phyloP scores from a whole-genome alignment of 345 rosid genomes.

The Odontarrhena argentea region DNA sequence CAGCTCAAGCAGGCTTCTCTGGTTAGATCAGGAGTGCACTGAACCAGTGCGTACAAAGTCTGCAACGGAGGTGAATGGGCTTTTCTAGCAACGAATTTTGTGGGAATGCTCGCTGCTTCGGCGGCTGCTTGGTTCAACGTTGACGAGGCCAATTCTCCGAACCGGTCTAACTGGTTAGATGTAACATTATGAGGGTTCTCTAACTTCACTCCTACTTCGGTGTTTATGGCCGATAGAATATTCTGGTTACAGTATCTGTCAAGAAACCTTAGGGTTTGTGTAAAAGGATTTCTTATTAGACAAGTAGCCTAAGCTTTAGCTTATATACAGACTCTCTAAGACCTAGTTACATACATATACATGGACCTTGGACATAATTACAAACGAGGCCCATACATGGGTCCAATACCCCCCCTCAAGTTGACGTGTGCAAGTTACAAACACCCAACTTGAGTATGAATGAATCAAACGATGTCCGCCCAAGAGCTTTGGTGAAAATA shows the following conservation, averaged over 20 bases:
- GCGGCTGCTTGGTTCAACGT: slow-evolving; percentile 2
- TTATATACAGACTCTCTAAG: too few relatives aligned
- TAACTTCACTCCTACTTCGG: not conserved
- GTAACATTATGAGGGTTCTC: not conserved
- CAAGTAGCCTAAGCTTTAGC: too few relatives aligned
- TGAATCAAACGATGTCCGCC: too few relatives aligned
- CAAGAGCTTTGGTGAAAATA: too few relatives aligned
- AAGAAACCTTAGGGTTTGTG: too few relatives aligned
- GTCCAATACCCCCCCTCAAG: too few relatives aligned
- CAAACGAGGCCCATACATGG: too few relatives aligned
- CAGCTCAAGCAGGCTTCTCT: slow-evolving; percentile 20
- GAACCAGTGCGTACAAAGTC: slow-evolving; percentile 43
- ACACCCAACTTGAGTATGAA: too few relatives aligned
- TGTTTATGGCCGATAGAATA: slow-evolving; percentile 11
- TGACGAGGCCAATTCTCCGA: slow-evolving; percentile 16
- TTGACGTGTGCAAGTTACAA: too few relatives aligned
- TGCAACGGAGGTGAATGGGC: not conserved
- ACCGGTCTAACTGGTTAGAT: not conserved
- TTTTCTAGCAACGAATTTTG: slow-evolving; percentile 38
- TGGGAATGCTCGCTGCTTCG: not conserved
- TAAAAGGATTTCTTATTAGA: too few relatives aligned
- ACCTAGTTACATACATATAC: too few relatives aligned
- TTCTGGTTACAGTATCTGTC: slow-evolving; percentile 33
- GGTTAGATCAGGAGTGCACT: slow-evolving; percentile 52
- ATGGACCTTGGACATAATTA: too few relatives aligned